These are phyloP conservation scores for Handroanthus guayacan DNA, from an alignment of 257 asterid species.

Conservation along the genomic window DNA sequence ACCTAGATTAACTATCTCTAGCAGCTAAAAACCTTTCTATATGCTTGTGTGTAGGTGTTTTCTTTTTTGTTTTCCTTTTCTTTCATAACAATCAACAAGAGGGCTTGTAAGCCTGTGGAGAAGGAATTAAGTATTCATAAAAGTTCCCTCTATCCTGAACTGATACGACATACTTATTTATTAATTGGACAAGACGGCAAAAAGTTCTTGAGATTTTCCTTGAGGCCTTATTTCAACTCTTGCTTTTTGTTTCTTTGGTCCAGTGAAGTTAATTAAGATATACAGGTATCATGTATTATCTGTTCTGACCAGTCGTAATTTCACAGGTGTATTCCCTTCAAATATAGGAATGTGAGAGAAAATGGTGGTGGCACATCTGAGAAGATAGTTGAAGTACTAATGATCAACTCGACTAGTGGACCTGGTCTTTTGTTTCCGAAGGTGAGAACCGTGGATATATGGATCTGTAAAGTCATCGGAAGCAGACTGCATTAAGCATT, in stretches of 20 bases:
- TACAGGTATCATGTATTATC: conserved; percentile 3
- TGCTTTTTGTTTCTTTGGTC: conserved; percentile 5
- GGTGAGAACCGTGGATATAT: conserved; percentile 53
- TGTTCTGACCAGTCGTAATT: conserved; percentile 42
- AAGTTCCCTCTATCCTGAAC: conserved; percentile 7
- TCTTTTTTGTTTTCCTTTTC: conserved; percentile 18
- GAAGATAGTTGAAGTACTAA: conserved; percentile 72
- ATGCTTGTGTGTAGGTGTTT: background rate
- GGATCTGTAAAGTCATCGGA: background rate
- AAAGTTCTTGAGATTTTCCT: background rate
- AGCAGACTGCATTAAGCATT: conserved; percentile 26
- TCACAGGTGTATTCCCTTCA: conserved; percentile 88
- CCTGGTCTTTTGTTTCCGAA: conserved; percentile 96
- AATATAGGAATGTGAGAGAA: conserved; percentile 50
- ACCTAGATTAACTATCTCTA: background rate
- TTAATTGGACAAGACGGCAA: background rate
- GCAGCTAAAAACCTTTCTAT: background rate
- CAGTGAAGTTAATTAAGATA: conserved; percentile 10
- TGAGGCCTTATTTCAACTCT: background rate
- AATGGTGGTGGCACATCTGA: conserved; percentile 54
- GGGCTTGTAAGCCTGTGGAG: conserved; percentile 11
- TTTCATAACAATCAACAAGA: background rate
- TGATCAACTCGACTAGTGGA: conserved; percentile 93
- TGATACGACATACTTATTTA: background rate
- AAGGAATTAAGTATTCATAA: conserved; percentile 5